Evolutionary conservation across 352 stramenopile genomes (phyloP).

Genomic region (Elongisporangium prolatum): DNA sequence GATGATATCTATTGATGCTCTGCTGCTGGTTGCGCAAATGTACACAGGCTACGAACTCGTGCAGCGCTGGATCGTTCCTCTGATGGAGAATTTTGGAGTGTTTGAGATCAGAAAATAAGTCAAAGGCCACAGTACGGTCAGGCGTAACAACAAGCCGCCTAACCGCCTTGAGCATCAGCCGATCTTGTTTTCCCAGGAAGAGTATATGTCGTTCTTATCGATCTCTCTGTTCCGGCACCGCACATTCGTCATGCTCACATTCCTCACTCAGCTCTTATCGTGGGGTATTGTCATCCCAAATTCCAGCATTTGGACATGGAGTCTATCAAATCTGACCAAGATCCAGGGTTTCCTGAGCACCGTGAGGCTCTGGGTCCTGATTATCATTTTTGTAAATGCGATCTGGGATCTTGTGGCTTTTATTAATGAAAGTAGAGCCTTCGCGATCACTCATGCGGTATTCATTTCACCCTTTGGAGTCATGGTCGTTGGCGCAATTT

Average conservation of each 20-base stretch:
- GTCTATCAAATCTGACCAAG: conserved; percentile 16
- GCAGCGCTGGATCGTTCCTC: conserved; percentile 9
- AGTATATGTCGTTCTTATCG: conserved; percentile 20
- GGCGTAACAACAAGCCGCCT: conserved; percentile 7
- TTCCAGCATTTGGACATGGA: conserved; percentile 39
- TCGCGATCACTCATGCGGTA: conserved; percentile 9
- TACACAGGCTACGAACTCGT: conserved; percentile 17
- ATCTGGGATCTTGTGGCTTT: conserved; percentile 23
- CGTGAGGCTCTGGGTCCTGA: conserved; percentile 25
- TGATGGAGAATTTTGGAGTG: conserved; percentile 10
- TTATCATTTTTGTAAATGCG: conserved; percentile 24
- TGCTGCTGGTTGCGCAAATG: conserved; percentile 17
- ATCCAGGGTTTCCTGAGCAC: conserved; percentile 36
- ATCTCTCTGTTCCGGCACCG: conserved; percentile 42
- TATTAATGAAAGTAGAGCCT: conserved; percentile 28
- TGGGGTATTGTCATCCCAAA: conserved; percentile 60
- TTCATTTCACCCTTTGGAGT: conserved; percentile 18
- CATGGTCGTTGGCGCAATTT: conserved; percentile 13
- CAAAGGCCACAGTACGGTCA: conserved; percentile 5
- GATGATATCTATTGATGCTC: conserved; percentile 28
- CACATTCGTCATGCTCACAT: conserved; percentile 20
- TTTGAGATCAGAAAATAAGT: conserved; percentile 8
- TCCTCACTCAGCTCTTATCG: conserved; percentile 32
- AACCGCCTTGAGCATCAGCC: conserved; percentile 4
- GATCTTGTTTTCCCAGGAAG: background rate